Percentiles rank a stretch among this genome's conserved stretches.
Conservation (phyloP, 495 filamentous ascomycete genomes). For the Penicillium subrubescens region DNA sequence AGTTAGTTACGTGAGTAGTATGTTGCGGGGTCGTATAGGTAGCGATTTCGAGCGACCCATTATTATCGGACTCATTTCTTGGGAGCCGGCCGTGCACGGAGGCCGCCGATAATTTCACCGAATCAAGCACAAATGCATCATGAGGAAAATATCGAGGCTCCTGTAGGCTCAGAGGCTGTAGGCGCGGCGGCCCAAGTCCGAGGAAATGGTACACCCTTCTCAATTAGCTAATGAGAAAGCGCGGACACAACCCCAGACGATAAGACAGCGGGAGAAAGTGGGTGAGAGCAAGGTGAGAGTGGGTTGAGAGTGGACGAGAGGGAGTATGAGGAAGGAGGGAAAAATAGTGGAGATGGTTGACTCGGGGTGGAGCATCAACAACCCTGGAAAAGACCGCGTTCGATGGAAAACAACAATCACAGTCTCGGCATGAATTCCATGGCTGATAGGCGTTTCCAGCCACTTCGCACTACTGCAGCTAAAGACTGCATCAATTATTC, state of each 20-base stretch:
- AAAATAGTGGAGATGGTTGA: not conserved
- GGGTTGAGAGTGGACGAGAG: not conserved
- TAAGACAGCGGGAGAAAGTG: constrained; percentile 11
- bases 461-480: not conserved
- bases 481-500: too few relatives aligned
- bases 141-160: constrained; percentile 2
- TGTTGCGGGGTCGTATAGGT: not conserved
- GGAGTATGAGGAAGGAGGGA: not conserved
- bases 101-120: constrained; percentile 3
- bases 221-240: constrained; percentile 27
- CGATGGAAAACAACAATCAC: not conserved
- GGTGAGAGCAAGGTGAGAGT: too few relatives aligned
- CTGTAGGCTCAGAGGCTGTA: not conserved
- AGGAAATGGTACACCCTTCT: not conserved
- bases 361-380: not conserved
- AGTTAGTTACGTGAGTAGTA: too few relatives aligned
- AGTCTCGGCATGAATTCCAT: not conserved
- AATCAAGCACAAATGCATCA: not conserved
- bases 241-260: not conserved
- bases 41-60: not conserved
- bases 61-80: not conserved
- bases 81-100: not conserved
- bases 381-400: not conserved
- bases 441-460: not conserved
- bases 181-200: constrained; percentile 4